phyloP scores from a whole-genome alignment of 139 green algal species.

The Limnomonas spitsbergensis region DNA sequence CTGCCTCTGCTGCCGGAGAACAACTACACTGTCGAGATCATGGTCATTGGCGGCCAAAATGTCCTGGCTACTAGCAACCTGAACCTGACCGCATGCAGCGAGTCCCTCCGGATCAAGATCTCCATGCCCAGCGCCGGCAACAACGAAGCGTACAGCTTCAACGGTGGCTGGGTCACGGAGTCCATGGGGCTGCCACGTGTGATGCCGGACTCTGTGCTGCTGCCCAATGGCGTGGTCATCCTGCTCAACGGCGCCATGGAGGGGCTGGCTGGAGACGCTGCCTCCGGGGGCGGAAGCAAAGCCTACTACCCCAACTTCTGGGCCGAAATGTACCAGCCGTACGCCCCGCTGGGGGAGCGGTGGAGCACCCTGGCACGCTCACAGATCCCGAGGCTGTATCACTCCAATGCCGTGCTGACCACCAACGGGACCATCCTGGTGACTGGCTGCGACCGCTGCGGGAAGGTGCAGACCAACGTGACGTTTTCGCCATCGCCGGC shows the following conservation, averaged over 20 bases:
- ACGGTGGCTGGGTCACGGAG: slow-evolving; percentile 12
- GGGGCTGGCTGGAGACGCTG: slow-evolving; percentile 31
- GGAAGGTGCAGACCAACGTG: background rate
- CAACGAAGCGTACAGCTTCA: slow-evolving; percentile 27
- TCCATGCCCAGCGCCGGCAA: too few species aligned
- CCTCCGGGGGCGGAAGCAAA: slow-evolving; percentile 6
- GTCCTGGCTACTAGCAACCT: slow-evolving; percentile 14
- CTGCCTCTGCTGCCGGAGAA: slow-evolving; percentile 17
- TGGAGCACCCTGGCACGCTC: background rate
- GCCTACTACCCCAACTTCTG: slow-evolving; percentile 30
- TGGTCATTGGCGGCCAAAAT: slow-evolving; percentile 23
- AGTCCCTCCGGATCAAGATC: slow-evolving; percentile 13
- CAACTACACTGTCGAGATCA: slow-evolving; percentile 37
- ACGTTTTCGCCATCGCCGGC: background rate
- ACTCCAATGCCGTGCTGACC: slow-evolving; percentile 34
- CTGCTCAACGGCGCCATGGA: slow-evolving; percentile 25
- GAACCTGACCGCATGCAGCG: background rate
- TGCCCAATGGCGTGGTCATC: too few species aligned
- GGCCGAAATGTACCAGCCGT: slow-evolving; percentile 27
- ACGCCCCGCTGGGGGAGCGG: slow-evolving; percentile 4
- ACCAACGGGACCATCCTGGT: slow-evolving; percentile 33
- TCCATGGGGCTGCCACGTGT: too few species aligned
- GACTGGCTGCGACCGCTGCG: slow-evolving; percentile 34
- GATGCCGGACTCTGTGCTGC: too few species aligned
- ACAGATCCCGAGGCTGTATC: slow-evolving; percentile 20